Evolutionary conservation across 2,329 filamentous ascomycete species (phyloP), one percentile per base, ranked within the genome.

Genomic region (Aspergillus sclerotialis): DNA sequence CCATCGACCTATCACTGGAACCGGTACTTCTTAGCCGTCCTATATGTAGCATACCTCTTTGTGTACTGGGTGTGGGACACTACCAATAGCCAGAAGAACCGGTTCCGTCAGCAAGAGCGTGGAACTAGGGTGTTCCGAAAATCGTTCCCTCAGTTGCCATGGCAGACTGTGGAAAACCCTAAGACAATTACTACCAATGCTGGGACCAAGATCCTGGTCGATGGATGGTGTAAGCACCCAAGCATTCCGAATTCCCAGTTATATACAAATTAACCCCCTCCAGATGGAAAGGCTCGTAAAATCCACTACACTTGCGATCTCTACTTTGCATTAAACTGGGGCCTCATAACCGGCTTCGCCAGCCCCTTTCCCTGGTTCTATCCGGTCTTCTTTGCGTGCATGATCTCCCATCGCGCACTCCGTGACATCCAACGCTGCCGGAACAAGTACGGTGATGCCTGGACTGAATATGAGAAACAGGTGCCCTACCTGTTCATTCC

Each of bases 51-150:
- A n/a, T 93, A 94, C 58, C 67, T 93, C 30, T 82, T 84, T 56
- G 78, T 83, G 46, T 94, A 94, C 70, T 90, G 85, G 77, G 72
- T 93, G 36, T 94, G 88, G 86, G 88, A 94, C 56, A 92, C 86
- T 28, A 81, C 79, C 64, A 94, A 94, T 68, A 86, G 79, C 55
- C 88, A 94, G 65, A 94, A 94, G 76, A 94, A 94, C 68, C 80
- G 84, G 44, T 94, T 90, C 76, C 80, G 88, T 36, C 77, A 82
- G 45, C 73, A 78, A 63, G 85, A 93, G 65, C 78, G 82, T 40
- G 86, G 86, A 40, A 80, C 79, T 19, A 48, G 61, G 33, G 63
- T 82, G 33, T 69, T 78, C 58, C 83, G 88, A 50, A 84, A 81
- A 50, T 81, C 86, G 3, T 94, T 94, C 68, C 88, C 89, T 4